Percentiles rank a stretch among this genome's conserved stretches.
Conservation (phyloP, 345 rosid species). For the Schrenkiella parvula region DNA sequence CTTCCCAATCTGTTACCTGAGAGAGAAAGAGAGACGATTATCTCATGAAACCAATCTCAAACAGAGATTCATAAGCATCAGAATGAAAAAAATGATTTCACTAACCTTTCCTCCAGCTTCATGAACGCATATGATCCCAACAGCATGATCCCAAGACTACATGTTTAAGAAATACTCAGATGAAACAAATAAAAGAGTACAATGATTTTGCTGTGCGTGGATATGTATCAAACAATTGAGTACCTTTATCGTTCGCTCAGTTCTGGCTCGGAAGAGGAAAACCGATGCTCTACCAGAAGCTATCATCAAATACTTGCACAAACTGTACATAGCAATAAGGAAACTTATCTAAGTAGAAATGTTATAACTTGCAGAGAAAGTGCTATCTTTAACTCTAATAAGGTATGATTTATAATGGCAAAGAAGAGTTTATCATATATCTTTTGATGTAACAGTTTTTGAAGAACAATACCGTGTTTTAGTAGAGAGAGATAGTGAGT, state of each 20-base stretch:
- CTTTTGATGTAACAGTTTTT: not conserved
- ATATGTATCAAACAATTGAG: not conserved
- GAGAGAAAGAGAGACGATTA: not conserved
- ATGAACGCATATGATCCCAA: constrained; percentile 74
- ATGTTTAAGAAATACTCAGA: constrained; percentile 5
- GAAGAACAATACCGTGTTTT: not conserved
- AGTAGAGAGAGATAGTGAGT: constrained; percentile 8
- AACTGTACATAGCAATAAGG: constrained; percentile 38
- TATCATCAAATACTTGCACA: constrained; percentile 74
- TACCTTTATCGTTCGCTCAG: constrained; percentile 49
- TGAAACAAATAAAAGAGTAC: not conserved
- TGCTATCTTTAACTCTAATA: not conserved
- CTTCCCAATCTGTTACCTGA: constrained; percentile 82
- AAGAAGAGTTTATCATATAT: not conserved
- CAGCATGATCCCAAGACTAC: constrained; percentile 98
- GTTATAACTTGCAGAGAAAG: not conserved
- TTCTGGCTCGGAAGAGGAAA: constrained; percentile 41
- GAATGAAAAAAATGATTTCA: not conserved
- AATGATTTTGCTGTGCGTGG: not conserved
- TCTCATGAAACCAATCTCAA: not conserved
- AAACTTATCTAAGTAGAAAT: constrained; percentile 16
- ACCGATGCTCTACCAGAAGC: constrained; percentile 70
- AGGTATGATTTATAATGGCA: not conserved
- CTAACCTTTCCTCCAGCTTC: constrained; percentile 95
- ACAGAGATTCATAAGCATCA: not conserved